Evolutionary conservation across 768 basidiomycete genomes (phyloP), one percentile per base, ranked within the genome.

Genomic region (Agrocybe pediades): DNA sequence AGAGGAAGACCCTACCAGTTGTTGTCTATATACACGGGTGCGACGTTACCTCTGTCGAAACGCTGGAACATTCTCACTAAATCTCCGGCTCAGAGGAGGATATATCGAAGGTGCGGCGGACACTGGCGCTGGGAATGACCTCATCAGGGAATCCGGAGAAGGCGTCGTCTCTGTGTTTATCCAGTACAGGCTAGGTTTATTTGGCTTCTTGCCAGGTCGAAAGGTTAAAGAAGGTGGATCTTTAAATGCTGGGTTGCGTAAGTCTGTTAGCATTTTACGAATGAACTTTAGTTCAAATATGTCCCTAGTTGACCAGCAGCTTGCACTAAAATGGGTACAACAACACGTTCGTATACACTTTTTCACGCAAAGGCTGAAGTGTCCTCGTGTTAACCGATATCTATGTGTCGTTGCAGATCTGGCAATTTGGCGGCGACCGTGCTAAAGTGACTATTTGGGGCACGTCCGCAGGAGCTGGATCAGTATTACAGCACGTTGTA

Each of bases 161-260:
- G n/a, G n/a, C n/a, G n/a, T n/a, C n/a, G n/a, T n/a, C n/a, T n/a
- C 65, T 7, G 74, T 77, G 9, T 49, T 71, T 24, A 68, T 76
- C 3, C 77, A 78, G 55, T 78, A 78, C 49, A 69, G 77, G 13
- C 58, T 78, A 7, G 78, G 77, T 0, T 39, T 76, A 3, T 75
- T 74, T 48, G 78, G 79, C 11, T 81, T 80, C 58, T 59, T 82
- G 23, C 44, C 79, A 9, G 78, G 80, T 1, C 50, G 60, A 21
- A 58, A 71, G 26, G 71, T 82, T 1, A 74, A 80, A 49, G 58
- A 67, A 6, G 64, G 65, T 9, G 81, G 81, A 6, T 71, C 55
- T 5, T 57, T 79, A 46, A 81, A 82, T 44, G 78, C 75, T 16
- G 81, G 80, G 17, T 58, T 82, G 46, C 63, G 81, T 81, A 53